Percentiles rank a stretch among this genome's conserved stretches.
Conservation (phyloP, 805 yeast genomes). For the Wickerhamiella sergipiensis region DNA sequence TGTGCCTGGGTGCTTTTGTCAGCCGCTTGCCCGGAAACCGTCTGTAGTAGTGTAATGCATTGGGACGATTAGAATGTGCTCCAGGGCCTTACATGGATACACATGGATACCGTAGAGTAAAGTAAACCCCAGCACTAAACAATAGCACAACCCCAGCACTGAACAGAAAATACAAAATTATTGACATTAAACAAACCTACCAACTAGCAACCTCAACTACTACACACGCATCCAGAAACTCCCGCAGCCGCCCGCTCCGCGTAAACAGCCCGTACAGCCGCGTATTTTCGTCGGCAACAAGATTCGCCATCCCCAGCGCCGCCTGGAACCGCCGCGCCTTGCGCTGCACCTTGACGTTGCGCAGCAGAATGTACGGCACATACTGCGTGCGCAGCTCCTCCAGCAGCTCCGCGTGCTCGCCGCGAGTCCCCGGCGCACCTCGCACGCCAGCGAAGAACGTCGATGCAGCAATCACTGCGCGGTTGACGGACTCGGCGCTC, state of each 20-base stretch:
- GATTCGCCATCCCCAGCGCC: conserved; percentile 45
- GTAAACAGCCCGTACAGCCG: conserved; percentile 49
- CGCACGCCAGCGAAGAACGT: not conserved
- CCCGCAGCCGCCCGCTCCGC: not conserved
- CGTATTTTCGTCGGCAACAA: conserved; percentile 54
- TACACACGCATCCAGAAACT: not conserved
- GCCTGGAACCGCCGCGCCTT: conserved; percentile 17
- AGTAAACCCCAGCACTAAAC: no score
- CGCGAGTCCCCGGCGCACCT: not conserved
- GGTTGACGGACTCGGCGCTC: conserved; percentile 1
- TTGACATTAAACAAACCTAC: no score
- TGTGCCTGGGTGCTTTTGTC: no score
- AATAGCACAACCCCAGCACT: no score
- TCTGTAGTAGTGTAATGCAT: no score
- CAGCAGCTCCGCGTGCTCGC: not conserved
- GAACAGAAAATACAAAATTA: no score
- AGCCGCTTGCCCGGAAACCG: no score
- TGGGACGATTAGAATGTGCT: no score
- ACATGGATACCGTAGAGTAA: no score
- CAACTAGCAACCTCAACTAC: not conserved
- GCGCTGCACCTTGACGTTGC: not conserved
- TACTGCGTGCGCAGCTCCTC: conserved; percentile 6
- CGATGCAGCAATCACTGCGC: conserved; percentile 2
- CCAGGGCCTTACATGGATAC: no score
- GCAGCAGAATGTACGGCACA: conserved; percentile 5